Evolutionary conservation across 1,284 basidiomycete species (phyloP), one percentile per base, ranked within the genome.

Genomic region (Irpex sp.): DNA sequence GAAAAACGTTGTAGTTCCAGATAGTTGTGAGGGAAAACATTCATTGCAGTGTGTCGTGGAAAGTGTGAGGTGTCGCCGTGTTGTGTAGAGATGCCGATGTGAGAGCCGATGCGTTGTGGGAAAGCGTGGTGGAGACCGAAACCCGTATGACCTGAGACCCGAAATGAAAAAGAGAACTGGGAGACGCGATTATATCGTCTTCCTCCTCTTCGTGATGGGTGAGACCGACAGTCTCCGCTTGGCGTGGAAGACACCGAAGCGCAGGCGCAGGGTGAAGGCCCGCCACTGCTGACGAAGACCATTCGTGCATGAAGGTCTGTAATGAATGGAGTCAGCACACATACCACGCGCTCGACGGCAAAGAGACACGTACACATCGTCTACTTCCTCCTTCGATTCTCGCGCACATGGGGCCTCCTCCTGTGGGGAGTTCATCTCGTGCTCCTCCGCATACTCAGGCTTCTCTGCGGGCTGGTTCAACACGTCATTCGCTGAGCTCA

Each of bases 221-320:
- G 63, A 57, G 17, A 57, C 49, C 17, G 62, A 60, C 37, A 74
- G 60, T 49, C 69, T 69, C 59, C 82, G 78, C 72, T 84, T 82
- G 17, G 83, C 83, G 62, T 85, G 77, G 72, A 87, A 88, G 56
- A 88, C 73, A 63, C 78, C 75, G 68, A 88, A 87, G 47, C 83
- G 78, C 49, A 87, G 67, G 65, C 82, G 74, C 31, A 88, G 77
- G 0, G 77, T 70, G 31, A 87, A 65, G 6, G 85, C 82, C 66
- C 85, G 83, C 86, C 86, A 88, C 60, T 86, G 83, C 21, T 82
- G 76, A 65, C 78, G 77, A 50, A 88, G 72, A 47, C 73, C 74
- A 69, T 86, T 76, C 9, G 76, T 74, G 72, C 86, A 88, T 46
- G 83, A 83, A n/a, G 87, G 86, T 65, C 75, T 81, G 61, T 5